Evolutionary conservation across 768 basidiomycete species (phyloP), one percentile per base, ranked within the genome.

Genomic region (Suillus plorans): DNA sequence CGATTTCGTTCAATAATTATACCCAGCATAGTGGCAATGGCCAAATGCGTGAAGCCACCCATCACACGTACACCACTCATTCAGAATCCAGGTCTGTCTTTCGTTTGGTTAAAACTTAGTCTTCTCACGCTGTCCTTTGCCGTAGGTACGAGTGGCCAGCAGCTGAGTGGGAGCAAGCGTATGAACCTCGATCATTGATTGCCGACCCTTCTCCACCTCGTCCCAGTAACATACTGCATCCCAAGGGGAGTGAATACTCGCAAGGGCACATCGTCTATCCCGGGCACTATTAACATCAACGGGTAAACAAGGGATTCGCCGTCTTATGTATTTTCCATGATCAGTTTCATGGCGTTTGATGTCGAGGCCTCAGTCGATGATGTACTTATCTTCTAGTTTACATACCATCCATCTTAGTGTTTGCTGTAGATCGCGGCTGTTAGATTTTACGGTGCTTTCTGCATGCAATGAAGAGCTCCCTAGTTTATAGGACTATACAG

Each of bases 81-180:
- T 28, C 36, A 42, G 68, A 63, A 53, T 10, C 69, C 34, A 67
- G 63, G 74, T 72, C 41, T 25, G 66, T 63, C n/a, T 34, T 9
- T 16, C 12, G 0, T 36, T 20, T 42, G 18, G 9, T 28, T 20
- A 4, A 59, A 31, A 20, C 3, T 42, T 13, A 1, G 10, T 20
- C 58, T 42, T 20, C 58, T 59, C 39, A 59, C 7, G 25, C 13
- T 18, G 25, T 69, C 4, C 63, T 63, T 55, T 45, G 25, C 20
- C 22, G 2, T 31, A 55, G 65, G 44, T 72, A 68, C 42, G 42
- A 20, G 22, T 49, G 56, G 57, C 10, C 62, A 67, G 66, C 65
- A n/a, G 62, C 62, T 25, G 71, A 73, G 44, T 73, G 72, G 72
- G 52, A 67, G n/a, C 59, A 61, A 12, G 61, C 64, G 60, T 67